Evolutionary conservation across 768 basidiomycete species (phyloP).

Genomic region (Agaricus sinodeliciosus): DNA sequence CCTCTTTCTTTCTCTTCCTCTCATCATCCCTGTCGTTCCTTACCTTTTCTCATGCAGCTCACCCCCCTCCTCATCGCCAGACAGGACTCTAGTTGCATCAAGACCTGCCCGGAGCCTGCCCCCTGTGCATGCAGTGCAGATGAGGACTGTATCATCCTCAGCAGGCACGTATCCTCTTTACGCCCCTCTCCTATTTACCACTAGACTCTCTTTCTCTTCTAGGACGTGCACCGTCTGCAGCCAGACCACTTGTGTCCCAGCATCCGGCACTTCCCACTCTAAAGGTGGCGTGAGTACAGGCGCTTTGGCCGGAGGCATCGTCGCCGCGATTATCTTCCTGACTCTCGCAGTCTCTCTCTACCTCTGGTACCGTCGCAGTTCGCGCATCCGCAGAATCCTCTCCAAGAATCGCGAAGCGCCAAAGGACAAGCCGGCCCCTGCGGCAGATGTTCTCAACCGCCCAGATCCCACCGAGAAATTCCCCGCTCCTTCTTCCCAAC

Average conservation of each 20-base stretch:
- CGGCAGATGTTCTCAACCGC: constrained; percentile 71
- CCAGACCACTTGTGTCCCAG: constrained; percentile 44
- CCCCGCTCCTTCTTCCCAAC: constrained; percentile 22
- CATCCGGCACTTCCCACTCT: constrained; percentile 14
- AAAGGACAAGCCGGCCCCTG: constrained; percentile 63
- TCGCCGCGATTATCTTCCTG: constrained; percentile 58
- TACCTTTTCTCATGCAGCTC: constrained; percentile 16
- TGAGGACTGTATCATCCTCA: constrained; percentile 55
- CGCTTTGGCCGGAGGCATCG: constrained; percentile 67
- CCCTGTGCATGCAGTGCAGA: constrained; percentile 48
- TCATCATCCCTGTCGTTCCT: constrained; percentile 13
- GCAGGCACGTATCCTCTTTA: constrained; percentile 36
- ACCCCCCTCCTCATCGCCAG: constrained; percentile 30
- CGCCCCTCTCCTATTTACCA: background rate
- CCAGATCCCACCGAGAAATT: constrained; percentile 77
- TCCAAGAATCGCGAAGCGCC: constrained; percentile 32
- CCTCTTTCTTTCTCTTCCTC: constrained; percentile 6
- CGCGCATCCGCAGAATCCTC: constrained; percentile 32
- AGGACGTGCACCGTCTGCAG: constrained; percentile 59
- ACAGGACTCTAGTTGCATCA: constrained; percentile 34
- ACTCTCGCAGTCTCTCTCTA: constrained; percentile 43
- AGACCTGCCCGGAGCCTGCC: constrained; percentile 39
- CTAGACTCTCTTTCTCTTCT: constrained; percentile 11
- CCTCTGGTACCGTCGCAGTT: constrained; percentile 60
- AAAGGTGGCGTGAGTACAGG: constrained; percentile 52